A percentile compares a stretch with the other conserved stretches of the same genome.
Evolutionary conservation across 1,139 yeast genomes (phyloP).

Genomic region (Candida sp.): DNA sequence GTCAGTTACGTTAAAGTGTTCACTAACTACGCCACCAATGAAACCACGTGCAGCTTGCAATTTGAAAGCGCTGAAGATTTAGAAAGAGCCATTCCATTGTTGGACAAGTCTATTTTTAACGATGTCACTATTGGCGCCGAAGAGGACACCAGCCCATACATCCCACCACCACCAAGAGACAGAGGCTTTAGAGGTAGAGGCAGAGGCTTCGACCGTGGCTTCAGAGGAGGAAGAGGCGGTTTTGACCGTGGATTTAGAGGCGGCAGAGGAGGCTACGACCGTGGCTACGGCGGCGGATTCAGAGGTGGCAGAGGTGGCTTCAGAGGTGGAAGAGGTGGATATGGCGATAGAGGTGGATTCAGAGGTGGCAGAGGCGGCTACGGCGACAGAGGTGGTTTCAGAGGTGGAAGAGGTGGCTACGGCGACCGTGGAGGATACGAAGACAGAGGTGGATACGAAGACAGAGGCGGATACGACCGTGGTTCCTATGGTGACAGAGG

Average conservation of each 20-base stretch:
- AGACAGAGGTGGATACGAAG: constrained; percentile 31
- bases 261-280: constrained; percentile 35
- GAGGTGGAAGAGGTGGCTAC: constrained; percentile 35
- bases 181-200: constrained; percentile 43
- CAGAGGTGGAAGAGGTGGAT: constrained; percentile 26
- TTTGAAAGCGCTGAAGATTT: constrained; percentile 77
- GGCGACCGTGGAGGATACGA: constrained; percentile 40
- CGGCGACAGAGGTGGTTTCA: constrained; percentile 31
- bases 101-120: constrained; percentile 74
- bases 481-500: constrained; percentile 34
- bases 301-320: constrained; percentile 48
- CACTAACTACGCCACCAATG: constrained; percentile 60
- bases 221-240: constrained; percentile 35
- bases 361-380: constrained; percentile 42
- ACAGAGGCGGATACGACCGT: constrained; percentile 36
- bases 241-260: constrained; percentile 36
- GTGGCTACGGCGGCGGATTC: constrained; percentile 42
- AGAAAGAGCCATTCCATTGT: constrained; percentile 66
- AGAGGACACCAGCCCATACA: constrained; percentile 82
- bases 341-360: constrained; percentile 25
- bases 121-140: constrained; percentile 71
- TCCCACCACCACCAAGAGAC: constrained; percentile 67
- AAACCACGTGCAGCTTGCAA: constrained; percentile 79
- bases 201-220: constrained; percentile 36
- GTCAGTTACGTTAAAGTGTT: constrained; percentile 78